Conservation (phyloP, 2,329 filamentous ascomycete species). For the Fusarium sp. region DNA sequence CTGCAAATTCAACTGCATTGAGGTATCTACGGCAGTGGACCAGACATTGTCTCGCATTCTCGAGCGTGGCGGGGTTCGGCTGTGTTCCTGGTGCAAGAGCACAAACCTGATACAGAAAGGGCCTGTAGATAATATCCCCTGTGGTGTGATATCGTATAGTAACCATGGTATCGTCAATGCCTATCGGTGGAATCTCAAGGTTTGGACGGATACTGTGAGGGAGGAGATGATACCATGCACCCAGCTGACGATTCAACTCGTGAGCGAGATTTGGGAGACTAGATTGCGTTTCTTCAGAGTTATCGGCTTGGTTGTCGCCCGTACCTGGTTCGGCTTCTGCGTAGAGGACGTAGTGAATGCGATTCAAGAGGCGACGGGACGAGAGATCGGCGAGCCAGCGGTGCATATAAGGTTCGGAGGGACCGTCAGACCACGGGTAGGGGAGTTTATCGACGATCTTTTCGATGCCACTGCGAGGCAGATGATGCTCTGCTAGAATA, state of each 20-base stretch:
- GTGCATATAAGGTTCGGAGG: constrained; percentile 29
- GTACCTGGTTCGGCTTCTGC: constrained; percentile 28
- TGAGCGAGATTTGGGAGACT: constrained; percentile 20
- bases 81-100: not conserved
- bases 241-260: constrained; percentile 27
- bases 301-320: not conserved
- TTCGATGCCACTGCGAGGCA: constrained; percentile 32
- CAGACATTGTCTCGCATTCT: constrained; percentile 31
- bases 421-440: constrained; percentile 25
- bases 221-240: constrained; percentile 34
- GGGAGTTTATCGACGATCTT: constrained; percentile 35
- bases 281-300: not conserved
- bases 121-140: constrained; percentile 29
- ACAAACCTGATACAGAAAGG: constrained; percentile 31
- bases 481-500: constrained; percentile 34
- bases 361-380: constrained; percentile 25
- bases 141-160: constrained; percentile 32
- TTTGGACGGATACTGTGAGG: constrained; percentile 30
- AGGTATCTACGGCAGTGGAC: constrained; percentile 28
- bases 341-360: constrained; percentile 34
- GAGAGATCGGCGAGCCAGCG: constrained; percentile 34
- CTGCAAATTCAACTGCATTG: constrained; percentile 23
- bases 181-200: constrained; percentile 1
- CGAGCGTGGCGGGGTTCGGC: constrained; percentile 2
- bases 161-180: constrained; percentile 29